Conservation (phyloP, 1,139 yeast species). For the Kodamaea sp. region DNA sequence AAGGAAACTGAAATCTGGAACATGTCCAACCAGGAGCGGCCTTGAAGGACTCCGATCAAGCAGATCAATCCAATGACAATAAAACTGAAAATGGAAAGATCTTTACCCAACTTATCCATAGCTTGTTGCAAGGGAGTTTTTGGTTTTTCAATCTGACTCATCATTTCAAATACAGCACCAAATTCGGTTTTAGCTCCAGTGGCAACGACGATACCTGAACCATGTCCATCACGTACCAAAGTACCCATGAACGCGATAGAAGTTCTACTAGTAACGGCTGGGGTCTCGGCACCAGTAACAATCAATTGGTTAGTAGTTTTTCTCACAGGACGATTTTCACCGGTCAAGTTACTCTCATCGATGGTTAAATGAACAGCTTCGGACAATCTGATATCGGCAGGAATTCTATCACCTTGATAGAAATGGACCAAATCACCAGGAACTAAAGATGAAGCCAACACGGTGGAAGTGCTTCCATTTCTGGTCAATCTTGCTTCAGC, state of each 20-base stretch:
- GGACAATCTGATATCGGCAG: constrained; percentile 85
- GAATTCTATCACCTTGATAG: constrained; percentile 89
- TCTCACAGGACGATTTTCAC: constrained; percentile 85
- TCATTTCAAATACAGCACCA: constrained; percentile 87
- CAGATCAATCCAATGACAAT: constrained; percentile 85
- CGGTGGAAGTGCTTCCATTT: constrained; percentile 71
- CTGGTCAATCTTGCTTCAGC: constrained; percentile 90
- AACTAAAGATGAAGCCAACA: constrained; percentile 80
- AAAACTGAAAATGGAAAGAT: constrained; percentile 79
- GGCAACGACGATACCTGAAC: constrained; percentile 88
- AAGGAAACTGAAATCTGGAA: constrained; percentile 93
- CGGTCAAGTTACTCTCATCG: constrained; percentile 92
- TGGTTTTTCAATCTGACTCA: constrained; percentile 91
- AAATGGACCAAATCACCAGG: constrained; percentile 94
- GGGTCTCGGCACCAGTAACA: constrained; percentile 20
- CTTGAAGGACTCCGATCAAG: constrained; percentile 82
- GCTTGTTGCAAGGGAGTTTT: constrained; percentile 93
- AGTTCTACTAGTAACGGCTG: constrained; percentile 64
- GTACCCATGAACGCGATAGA: constrained; percentile 96
- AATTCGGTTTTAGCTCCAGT: constrained; percentile 87
- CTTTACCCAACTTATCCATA: constrained; percentile 93
- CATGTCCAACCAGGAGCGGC: constrained; percentile 94
- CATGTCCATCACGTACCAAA: constrained; percentile 90
- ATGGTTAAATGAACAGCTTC: constrained; percentile 76
- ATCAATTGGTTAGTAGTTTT: constrained; percentile 49